Evolutionary conservation across 768 basidiomycete species (phyloP), one percentile per base, ranked within the genome.

Genomic region (Boletus sp.): DNA sequence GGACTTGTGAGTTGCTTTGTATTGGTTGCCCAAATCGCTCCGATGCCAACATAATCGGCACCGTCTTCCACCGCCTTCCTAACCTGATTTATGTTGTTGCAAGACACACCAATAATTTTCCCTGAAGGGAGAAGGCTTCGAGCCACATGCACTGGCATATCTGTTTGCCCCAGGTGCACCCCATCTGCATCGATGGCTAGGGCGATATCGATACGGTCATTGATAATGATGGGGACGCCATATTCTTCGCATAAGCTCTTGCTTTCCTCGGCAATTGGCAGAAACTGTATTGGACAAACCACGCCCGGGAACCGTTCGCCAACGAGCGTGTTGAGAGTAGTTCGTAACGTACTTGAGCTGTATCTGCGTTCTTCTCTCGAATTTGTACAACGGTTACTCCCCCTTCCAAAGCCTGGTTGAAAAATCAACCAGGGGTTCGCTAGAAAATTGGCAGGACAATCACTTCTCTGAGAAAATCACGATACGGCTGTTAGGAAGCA

Each of bases 331-430:
- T 1, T 37, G 33, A 51, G 33, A 53, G 49, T n/a, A 8, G 9
- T n/a, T 28, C 37, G 9, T 14, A 7, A 71, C 83, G 64, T 47
- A 89, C 92, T 73, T 94, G 90, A 24, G 80, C 80, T 0, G 93
- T 95, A 58, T 94, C 92, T 0, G 80, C 73, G 11, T 82, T 72
- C 71, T 98, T 98, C 72, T 98, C 95, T 37, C 94, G 81, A 17
- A 96, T 78, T 72, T 97, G 95, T 5, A 97, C 92, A 47, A 95
- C 67, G 1, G 92, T 94, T 1, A 96, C 93, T 3, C 94, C 94
- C 10, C 94, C 94, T 67, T 83, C 76, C 15, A 96, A 76, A 2
- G 93, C 80, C 92, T 94, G 58, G 9, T 37, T 12, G 32, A 33
- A 48, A 33, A 14, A 24, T 59, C 32, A 60, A 20, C 18, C 7